Conservation (phyloP, 116 monocot genomes). For the Zostera marina region DNA sequence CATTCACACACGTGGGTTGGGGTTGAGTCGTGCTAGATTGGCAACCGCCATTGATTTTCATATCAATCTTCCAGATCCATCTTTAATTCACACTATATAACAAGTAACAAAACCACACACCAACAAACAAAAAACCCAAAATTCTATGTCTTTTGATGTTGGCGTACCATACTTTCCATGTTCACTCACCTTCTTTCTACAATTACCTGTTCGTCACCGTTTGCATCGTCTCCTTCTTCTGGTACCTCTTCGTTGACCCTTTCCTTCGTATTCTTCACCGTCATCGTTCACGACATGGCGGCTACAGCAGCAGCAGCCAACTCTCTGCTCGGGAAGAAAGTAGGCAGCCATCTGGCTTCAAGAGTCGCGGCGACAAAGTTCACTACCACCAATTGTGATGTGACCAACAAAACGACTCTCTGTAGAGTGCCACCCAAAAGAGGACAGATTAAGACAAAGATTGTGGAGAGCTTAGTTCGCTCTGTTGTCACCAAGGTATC, state of each 20-base stretch:
- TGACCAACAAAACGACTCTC: background rate
- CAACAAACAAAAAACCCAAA: too few relatives aligned
- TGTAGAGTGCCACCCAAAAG: conserved; percentile 1
- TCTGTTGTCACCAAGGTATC: conserved; percentile 3
- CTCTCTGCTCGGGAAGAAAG: background rate
- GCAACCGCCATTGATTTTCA: too few relatives aligned
- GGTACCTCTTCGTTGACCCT: conserved; percentile 1
- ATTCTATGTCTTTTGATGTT: too few relatives aligned
- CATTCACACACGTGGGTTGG: too few relatives aligned
- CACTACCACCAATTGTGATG: background rate
- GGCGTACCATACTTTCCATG: too few relatives aligned
- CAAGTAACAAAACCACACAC: too few relatives aligned
- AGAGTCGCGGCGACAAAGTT: background rate
- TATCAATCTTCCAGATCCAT: too few relatives aligned
- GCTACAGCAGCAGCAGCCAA: background rate
- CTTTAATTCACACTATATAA: too few relatives aligned
- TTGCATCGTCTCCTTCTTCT: conserved; percentile 2
- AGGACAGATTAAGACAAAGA: conserved; percentile 4
- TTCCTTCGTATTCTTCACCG: background rate
- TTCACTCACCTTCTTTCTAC: background rate
- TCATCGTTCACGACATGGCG: background rate
- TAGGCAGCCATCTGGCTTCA: background rate
- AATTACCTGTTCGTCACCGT: background rate
- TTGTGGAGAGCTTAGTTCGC: background rate
- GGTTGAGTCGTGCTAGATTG: too few relatives aligned